Base-by-base conservation (phyloP, 2,329 filamentous ascomycete genomes). In the Scorias spongiosa region DNA sequence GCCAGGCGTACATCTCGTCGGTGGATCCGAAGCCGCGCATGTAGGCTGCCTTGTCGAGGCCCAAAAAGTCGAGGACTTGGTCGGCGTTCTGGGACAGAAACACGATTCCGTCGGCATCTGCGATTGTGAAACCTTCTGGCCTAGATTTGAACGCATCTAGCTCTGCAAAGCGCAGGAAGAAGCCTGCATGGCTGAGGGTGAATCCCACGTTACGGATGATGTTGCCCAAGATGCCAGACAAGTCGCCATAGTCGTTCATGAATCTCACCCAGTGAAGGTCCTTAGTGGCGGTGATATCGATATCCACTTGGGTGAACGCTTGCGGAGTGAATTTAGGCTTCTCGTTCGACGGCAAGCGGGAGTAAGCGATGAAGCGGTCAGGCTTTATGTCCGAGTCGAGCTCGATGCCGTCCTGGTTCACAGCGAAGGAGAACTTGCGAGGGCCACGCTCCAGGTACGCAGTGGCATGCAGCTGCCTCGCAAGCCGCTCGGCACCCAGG, bases 231-330 rank as follows among this genome's bases (percentile, higher is more conserved):
- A 78, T 69, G 46, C 75, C 81, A 70, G 78, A 78, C 2, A 77
- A 54, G 51, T 89, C 84, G n/a, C 81, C 80, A 52, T 89, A 84
- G 0, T 75, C 72, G 34, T 80, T 69, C 50, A 76, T 76, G 62
- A 87, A 86, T 2, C 75, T 60, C 32, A 70, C 67, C 82, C 83
- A 89, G 28, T 65, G 48, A 74, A 69, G 43, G 60, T 52, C 11
- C 63, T 55, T 0, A 62, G 49, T 1, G 60, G 64, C 52, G 45
- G 70, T 77, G 18, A 80, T 57, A 28, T 74, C 69, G 1, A 89
- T 58, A 55, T 91, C 84, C 20, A 89, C 67, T 52, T 91, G 84
- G 4, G 84, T 71, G 41, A 54, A 58, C 2, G 56, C 54, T 29
- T 60, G 50, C 5, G 49, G 45, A 1, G 45, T 47, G 40, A 46